A percentile compares a stretch with the other conserved stretches of the same genome.
Conservation (phyloP, 371 early-diverging fungal species). For the Conidiobolus incongruus region DNA sequence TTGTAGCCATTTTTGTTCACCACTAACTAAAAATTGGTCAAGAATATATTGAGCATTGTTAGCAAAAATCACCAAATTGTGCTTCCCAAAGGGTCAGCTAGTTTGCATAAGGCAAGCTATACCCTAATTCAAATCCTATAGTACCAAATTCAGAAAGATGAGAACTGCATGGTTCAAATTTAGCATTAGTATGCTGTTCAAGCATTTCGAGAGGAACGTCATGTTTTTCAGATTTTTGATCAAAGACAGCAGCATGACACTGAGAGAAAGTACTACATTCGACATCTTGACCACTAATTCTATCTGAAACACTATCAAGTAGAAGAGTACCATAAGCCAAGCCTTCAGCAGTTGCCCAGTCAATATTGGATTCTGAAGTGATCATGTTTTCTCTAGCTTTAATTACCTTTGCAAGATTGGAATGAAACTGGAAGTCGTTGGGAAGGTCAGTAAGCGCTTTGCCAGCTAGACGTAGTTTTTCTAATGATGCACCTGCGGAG, state of each 20-base stretch:
- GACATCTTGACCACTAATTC: conserved; percentile 93
- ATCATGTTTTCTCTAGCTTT: conserved; percentile 48
- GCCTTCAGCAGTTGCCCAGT: conserved; percentile 95
- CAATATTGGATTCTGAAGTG: conserved; percentile 42
- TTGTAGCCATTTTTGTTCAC: conserved; percentile 85
- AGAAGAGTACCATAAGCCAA: conserved; percentile 80
- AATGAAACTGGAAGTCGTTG: conserved; percentile 36
- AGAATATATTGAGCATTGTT: conserved; percentile 91
- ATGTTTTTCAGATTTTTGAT: conserved; percentile 54
- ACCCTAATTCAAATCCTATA: conserved; percentile 86
- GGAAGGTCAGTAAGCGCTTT: conserved; percentile 42
- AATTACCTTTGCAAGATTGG: conserved; percentile 75
- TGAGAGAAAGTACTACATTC: conserved; percentile 95
- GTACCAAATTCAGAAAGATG: conserved; percentile 82
- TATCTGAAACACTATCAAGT: conserved; percentile 57
- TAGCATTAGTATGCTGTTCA: conserved; percentile 29
- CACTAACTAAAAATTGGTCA: conserved; percentile 70
- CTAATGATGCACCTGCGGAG: conserved; percentile 31
- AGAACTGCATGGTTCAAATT: conserved; percentile 66
- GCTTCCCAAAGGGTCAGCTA: conserved; percentile 88
- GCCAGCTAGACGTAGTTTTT: conserved; percentile 39
- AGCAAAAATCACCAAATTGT: conserved; percentile 95
- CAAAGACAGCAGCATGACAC: conserved; percentile 75
- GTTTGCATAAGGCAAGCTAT: conserved; percentile 67
- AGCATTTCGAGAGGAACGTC: conserved; percentile 25